These are phyloP conservation scores for Rhizodiscina lignyota DNA, from an alignment of 495 filamentous ascomycete species.

Conservation along the genomic window DNA sequence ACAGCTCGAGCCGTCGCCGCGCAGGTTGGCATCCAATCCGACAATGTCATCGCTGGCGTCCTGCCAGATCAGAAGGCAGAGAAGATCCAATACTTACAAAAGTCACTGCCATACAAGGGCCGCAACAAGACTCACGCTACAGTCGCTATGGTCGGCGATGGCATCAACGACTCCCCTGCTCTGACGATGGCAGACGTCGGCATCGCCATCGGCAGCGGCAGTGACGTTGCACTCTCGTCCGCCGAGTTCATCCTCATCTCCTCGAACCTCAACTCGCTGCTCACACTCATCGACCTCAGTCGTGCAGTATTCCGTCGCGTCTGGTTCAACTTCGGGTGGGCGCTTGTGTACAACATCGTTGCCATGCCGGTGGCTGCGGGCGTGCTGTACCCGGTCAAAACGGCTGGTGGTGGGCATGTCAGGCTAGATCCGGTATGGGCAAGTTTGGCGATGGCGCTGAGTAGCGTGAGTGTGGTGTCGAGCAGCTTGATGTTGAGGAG, in stretches of 20 bases:
- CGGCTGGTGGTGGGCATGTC: conserved; percentile 22
- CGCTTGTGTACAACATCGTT: conserved; percentile 63
- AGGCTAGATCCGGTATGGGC: conserved; percentile 73
- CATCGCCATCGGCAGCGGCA: conserved; percentile 70
- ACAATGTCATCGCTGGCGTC: conserved; percentile 75
- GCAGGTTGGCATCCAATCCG: conserved; percentile 53
- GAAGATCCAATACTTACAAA: conserved; percentile 66
- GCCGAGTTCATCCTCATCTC: conserved; percentile 74
- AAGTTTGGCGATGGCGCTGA: conserved; percentile 73
- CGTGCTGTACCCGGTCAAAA: conserved; percentile 55
- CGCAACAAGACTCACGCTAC: conserved; percentile 5
- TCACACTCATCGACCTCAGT: conserved; percentile 59
- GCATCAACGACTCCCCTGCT: conserved; percentile 85
- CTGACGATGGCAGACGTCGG: conserved; percentile 70
- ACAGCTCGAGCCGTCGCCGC: conserved; percentile 55
- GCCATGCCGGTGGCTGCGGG: conserved; percentile 74
- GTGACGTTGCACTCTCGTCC: conserved; percentile 69
- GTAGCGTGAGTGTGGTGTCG: conserved; percentile 57
- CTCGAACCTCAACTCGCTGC: conserved; percentile 48
- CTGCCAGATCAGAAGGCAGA: conserved; percentile 74
- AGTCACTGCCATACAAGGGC: conserved; percentile 17
- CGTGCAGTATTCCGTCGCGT: conserved; percentile 60
- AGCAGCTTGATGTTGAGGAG: conserved; percentile 18
- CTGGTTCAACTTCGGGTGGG: conserved; percentile 81
- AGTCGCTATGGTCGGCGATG: conserved; percentile 63